Conservation (phyloP, 2,329 filamentous ascomycete genomes). For the Fonsecaea monophora region DNA sequence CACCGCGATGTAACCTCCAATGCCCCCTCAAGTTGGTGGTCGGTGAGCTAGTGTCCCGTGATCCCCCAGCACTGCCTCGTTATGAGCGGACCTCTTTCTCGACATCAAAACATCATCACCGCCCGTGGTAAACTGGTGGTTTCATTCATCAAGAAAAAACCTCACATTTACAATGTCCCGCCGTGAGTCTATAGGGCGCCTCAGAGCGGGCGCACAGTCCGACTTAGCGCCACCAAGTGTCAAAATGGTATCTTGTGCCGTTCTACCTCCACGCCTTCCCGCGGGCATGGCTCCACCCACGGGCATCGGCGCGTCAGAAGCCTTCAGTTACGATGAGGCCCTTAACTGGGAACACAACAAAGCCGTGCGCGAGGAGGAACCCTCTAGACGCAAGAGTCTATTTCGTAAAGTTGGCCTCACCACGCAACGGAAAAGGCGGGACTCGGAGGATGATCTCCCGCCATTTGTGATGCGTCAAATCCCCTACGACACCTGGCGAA, state of each 20-base stretch:
- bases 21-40: background rate
- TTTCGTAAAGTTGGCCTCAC: constrained; percentile 34
- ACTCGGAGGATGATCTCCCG: constrained; percentile 25
- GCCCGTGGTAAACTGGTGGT: background rate
- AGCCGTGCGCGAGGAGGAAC: constrained; percentile 14
- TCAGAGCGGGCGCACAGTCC: constrained; percentile 26
- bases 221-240: constrained; percentile 24
- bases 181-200: constrained; percentile 32
- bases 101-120: background rate
- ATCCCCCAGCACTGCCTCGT: background rate
- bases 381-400: constrained; percentile 25
- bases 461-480: constrained; percentile 35
- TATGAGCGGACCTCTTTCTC: background rate
- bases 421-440: constrained; percentile 27
- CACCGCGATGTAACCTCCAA: background rate
- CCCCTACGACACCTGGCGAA: constrained; percentile 37
- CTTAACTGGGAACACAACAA: constrained; percentile 35
- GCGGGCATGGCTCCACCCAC: constrained; percentile 32
- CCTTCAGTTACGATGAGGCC: constrained; percentile 28
- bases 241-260: constrained; percentile 34
- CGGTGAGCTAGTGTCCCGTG: background rate
- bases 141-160: background rate
- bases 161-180: constrained; percentile 21
- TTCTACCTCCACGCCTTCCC: constrained; percentile 33
- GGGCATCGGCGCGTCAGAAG: constrained; percentile 24